These are phyloP conservation scores for Fusarium dimerum DNA, from an alignment of 2,329 filamentous ascomycete species.

Conservation along the genomic window DNA sequence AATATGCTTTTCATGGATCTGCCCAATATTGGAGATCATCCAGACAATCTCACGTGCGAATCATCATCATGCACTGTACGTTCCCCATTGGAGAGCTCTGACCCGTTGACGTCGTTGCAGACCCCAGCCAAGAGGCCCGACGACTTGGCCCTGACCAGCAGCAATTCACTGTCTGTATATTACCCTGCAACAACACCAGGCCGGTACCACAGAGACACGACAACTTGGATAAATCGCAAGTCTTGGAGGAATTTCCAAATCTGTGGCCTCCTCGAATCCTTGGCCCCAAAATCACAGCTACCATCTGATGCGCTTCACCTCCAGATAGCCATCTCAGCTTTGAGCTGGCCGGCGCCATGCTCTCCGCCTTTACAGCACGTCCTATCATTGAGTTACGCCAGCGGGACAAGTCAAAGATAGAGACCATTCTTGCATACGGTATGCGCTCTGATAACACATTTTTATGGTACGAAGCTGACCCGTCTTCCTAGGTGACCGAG, in stretches of 20 bases:
- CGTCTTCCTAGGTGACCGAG: constrained; percentile 69
- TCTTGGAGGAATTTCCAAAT: not conserved
- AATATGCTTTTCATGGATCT: too few species aligned
- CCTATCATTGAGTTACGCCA: constrained; percentile 95
- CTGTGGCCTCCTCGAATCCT: not conserved
- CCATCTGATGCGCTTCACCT: constrained; percentile 33
- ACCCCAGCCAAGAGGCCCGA: constrained; percentile 14
- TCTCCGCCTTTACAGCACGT: constrained; percentile 95
- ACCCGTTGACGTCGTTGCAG: constrained; percentile 33
- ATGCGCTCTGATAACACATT: constrained; percentile 23
- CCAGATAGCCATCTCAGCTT: constrained; percentile 33
- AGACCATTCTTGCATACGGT: constrained; percentile 92
- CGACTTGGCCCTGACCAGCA: constrained; percentile 20
- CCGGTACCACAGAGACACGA: not conserved
- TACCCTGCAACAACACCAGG: constrained; percentile 6
- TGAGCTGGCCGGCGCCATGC: constrained; percentile 66
- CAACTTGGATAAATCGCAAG: not conserved
- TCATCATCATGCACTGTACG: constrained; percentile 19
- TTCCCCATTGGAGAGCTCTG: constrained; percentile 26
- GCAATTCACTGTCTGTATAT: constrained; percentile 8
- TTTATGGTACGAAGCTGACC: not conserved
- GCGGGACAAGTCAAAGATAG: constrained; percentile 95
- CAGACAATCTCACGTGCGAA: constrained; percentile 4
- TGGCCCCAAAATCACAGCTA: not conserved
- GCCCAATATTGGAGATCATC: not conserved